Evolutionary conservation across 163 green algal species (phyloP), one percentile per base, ranked within the genome.

Genomic region (Chlorella variabilis): DNA sequence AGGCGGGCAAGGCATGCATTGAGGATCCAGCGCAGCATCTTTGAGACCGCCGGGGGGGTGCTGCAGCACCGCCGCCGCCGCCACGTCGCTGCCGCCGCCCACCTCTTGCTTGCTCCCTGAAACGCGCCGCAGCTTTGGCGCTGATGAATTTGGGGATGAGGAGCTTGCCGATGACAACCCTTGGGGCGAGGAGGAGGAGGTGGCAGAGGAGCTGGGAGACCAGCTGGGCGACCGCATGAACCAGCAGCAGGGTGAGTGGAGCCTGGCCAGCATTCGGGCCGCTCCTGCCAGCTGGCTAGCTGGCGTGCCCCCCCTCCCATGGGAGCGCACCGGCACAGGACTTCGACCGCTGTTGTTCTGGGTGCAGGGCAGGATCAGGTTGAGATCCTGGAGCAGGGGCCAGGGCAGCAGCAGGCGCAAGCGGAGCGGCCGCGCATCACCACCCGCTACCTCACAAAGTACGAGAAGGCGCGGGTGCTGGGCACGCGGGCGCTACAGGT

Each of bases 371-470:
- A 77, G 23, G 41, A 79, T 31, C 66, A 83, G 23, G 78, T 75
- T 23, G 56, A 71, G 58, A 77, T 83, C 33, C 3, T 80, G n/a
- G 73, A 80, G 62, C 61, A 82, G 62, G 76, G 65, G 23, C 61
- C 76, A 1, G 83, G 73, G 21, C 70, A 56, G 71, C 71, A 54
- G 56, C 41, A 56, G 45, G 29, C 41, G 31, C 58, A 87, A 62
- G 77, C 48, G 20, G 86, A 93, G 45, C 42, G 83, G 51, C 89
- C 88, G 36, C 92, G 92, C 71, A 96, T 98, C 54, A 99, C 97
- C 1, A 98, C 97, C 0, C 89, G 91, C 2, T 99, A 97, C 88
- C 96, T 99, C 86, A 99, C 97, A 27, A 99, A 99, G 74, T 99
- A 99, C 77, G 97, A 99, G 77, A 90, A 94, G 25, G 96, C 97